Conservation (phyloP, 2,329 filamentous ascomycete species). For the Penicillium italicum region DNA sequence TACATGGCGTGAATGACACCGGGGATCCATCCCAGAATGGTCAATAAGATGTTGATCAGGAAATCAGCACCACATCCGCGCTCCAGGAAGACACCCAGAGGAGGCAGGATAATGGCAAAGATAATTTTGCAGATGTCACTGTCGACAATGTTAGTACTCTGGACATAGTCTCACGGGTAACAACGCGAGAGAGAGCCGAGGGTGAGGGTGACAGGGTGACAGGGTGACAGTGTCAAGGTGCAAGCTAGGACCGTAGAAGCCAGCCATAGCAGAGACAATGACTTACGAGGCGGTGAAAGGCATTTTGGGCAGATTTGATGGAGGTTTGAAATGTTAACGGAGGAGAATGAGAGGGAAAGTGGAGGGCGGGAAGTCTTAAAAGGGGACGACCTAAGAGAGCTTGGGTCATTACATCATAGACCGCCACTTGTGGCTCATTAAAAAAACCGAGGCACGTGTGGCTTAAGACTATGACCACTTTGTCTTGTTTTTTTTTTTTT, state of each 20-base stretch:
- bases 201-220: background rate
- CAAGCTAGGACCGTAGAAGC: background rate
- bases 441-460: background rate
- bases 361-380: conserved; percentile 30
- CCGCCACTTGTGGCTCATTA: conserved; percentile 13
- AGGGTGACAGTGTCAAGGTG: background rate
- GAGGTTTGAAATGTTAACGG: background rate
- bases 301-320: conserved; percentile 41
- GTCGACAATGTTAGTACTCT: conserved; percentile 8
- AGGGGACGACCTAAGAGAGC: conserved; percentile 48
- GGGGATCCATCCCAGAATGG: conserved; percentile 70
- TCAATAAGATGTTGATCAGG: conserved; percentile 89
- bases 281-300: conserved; percentile 51
- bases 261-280: background rate
- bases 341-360: background rate
- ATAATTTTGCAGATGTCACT: conserved; percentile 79
- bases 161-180: background rate
- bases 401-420: conserved; percentile 43
- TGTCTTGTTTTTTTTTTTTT: background rate
- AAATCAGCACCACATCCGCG: conserved; percentile 81
- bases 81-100: conserved; percentile 92
- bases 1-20: conserved; percentile 91
- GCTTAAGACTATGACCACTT: background rate
- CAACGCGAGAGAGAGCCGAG: background rate
- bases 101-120: conserved; percentile 84